phyloP scores from a whole-genome alignment of 2,329 filamentous ascomycete genomes.

The Scedosporium apiospermum region DNA sequence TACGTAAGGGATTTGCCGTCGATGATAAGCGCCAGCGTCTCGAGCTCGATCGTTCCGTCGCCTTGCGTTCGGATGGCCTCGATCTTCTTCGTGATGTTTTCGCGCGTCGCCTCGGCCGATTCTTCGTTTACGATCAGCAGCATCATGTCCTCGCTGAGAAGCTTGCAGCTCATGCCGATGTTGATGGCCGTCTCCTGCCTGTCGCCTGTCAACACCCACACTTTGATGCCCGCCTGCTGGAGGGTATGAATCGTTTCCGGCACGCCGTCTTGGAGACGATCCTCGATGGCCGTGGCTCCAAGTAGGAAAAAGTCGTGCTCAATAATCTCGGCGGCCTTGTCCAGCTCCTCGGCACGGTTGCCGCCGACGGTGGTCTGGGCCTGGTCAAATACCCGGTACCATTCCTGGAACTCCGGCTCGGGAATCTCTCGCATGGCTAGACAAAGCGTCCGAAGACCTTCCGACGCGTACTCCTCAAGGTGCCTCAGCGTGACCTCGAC shows the following conservation, averaged over 20 bases:
- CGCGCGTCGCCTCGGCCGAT: constrained; percentile 62
- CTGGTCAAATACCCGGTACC: constrained; percentile 77
- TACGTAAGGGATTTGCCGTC: constrained; percentile 93
- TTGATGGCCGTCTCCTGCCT: constrained; percentile 98
- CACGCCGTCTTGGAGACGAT: constrained; percentile 92
- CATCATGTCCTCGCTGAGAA: constrained; percentile 98
- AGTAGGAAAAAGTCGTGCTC: constrained; percentile 87
- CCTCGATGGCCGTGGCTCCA: constrained; percentile 94
- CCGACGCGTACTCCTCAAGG: constrained; percentile 96
- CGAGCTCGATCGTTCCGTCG: constrained; percentile 65
- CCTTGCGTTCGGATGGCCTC: constrained; percentile 82
- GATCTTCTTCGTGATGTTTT: constrained; percentile 88
- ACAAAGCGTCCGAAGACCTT: constrained; percentile 89
- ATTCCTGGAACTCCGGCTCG: constrained; percentile 80
- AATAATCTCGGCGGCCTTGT: constrained; percentile 94
- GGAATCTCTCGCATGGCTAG: constrained; percentile 88
- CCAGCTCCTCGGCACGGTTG: constrained; percentile 85
- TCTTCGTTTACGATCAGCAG: constrained; percentile 95
- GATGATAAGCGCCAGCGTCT: constrained; percentile 84
- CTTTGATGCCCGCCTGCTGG: constrained; percentile 94
- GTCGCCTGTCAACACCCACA: constrained; percentile 97
- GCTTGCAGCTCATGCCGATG: constrained; percentile 98
- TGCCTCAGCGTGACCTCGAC: constrained; percentile 87
- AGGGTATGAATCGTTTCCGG: constrained; percentile 97
- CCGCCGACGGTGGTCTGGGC: constrained; percentile 86